These are phyloP conservation scores for Fraxinus velutina DNA, from an alignment of 305 asterid genomes.

Conservation along the genomic window DNA sequence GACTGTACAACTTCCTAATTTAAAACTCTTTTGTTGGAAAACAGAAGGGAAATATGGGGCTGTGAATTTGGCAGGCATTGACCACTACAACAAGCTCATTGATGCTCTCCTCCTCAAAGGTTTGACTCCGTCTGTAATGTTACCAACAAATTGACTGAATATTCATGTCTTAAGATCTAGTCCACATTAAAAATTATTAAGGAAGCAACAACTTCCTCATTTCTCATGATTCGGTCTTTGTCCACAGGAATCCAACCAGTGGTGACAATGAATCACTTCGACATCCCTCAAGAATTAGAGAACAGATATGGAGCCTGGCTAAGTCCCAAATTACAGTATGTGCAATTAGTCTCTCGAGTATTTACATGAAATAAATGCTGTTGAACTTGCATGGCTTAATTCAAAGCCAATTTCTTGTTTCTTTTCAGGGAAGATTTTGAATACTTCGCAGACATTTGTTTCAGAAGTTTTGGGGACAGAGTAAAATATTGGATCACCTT, in stretches of 20 bases:
- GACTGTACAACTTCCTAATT: neutral
- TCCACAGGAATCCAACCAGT: slow-evolving; percentile 4
- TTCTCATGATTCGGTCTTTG: neutral
- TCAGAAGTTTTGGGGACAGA: slow-evolving; percentile 41
- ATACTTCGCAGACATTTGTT: slow-evolving; percentile 43
- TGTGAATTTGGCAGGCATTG: slow-evolving; percentile 29
- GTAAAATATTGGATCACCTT: slow-evolving; percentile 40
- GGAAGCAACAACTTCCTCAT: neutral
- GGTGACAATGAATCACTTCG: slow-evolving; percentile 1
- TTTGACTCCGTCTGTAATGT: neutral
- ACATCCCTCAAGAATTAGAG: slow-evolving; percentile 18
- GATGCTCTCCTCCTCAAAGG: slow-evolving; percentile 19
- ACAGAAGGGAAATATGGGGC: slow-evolving; percentile 26
- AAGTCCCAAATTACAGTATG: slow-evolving; percentile 22
- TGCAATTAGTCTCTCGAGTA: neutral
- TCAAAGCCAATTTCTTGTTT: neutral
- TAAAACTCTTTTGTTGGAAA: neutral
- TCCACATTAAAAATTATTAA: neutral
- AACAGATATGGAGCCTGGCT: slow-evolving; percentile 21
- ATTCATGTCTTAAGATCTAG: neutral
- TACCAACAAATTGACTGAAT: neutral
- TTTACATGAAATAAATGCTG: neutral
- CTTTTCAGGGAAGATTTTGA: slow-evolving; percentile 39
- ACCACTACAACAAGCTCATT: slow-evolving; percentile 26
- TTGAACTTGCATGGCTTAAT: neutral